phyloP scores from a whole-genome alignment of 2,329 filamentous ascomycete genomes.

The Hymenoscyphus repandus region DNA sequence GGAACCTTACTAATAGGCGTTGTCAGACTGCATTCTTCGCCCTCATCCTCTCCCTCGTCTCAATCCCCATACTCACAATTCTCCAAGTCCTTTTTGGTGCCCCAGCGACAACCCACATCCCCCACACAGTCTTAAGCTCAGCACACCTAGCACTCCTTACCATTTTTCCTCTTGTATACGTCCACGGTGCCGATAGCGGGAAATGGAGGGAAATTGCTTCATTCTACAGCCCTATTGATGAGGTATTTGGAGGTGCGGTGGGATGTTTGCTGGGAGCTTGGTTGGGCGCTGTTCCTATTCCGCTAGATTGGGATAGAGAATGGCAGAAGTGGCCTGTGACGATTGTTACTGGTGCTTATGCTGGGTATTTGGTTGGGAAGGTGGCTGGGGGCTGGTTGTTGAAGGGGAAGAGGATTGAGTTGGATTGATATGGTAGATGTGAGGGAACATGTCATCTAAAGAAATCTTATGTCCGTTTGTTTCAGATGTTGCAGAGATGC shows the following conservation, averaged over 20 bases:
- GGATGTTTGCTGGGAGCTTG: slow-evolving; percentile 79
- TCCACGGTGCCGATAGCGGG: slow-evolving; percentile 68
- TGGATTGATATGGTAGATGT: slow-evolving; percentile 20
- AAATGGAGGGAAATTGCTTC: slow-evolving; percentile 69
- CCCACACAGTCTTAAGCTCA: slow-evolving; percentile 74
- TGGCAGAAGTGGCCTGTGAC: slow-evolving; percentile 99
- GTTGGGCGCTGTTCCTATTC: slow-evolving; percentile 92
- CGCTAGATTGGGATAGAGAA: slow-evolving; percentile 96
- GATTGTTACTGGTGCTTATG: slow-evolving; percentile 75
- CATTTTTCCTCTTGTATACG: slow-evolving; percentile 77
- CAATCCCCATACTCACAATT: slow-evolving; percentile 47
- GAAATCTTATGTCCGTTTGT: too few species aligned
- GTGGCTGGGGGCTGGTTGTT: slow-evolving; percentile 43
- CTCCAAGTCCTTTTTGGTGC: slow-evolving; percentile 82
- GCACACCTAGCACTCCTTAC: slow-evolving; percentile 76
- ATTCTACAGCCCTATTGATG: slow-evolving; percentile 68
- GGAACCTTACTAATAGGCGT: neutral
- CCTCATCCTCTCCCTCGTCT: slow-evolving; percentile 47
- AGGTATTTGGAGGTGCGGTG: slow-evolving; percentile 75
- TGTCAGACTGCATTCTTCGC: slow-evolving; percentile 65
- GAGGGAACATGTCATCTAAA: too few species aligned
- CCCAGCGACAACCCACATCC: slow-evolving; percentile 74
- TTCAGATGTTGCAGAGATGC: too few species aligned
- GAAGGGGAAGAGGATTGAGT: slow-evolving; percentile 30
- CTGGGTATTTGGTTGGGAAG: slow-evolving; percentile 70